Evolutionary conservation across 139 green algal species (phyloP).

Genomic region (Asterochloris erici): DNA sequence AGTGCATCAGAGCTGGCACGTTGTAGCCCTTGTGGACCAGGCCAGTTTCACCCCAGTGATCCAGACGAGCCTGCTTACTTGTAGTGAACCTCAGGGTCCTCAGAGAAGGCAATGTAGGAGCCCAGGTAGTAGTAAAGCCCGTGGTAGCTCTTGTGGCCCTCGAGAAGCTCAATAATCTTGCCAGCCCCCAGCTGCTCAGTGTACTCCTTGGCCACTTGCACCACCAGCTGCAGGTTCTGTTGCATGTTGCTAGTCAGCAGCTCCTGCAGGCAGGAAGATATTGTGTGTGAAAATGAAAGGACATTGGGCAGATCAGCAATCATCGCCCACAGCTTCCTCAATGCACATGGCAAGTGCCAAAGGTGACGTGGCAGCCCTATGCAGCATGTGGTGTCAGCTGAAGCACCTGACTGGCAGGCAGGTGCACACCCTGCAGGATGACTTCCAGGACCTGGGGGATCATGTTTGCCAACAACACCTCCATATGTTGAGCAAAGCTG

Average conservation of each 20-base stretch:
- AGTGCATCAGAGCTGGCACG: neutral
- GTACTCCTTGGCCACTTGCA: conserved; percentile 97
- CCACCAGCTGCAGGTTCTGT: conserved; percentile 86
- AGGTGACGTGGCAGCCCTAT: no score
- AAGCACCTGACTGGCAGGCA: no score
- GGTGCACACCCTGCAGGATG: no score
- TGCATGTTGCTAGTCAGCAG: conserved; percentile 87
- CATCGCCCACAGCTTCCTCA: no score
- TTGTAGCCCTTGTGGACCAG: neutral
- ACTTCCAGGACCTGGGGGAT: no score
- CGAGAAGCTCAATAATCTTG: conserved; percentile 90
- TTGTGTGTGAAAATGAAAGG: no score
- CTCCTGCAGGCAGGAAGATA: conserved; percentile 44
- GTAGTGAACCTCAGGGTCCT: conserved; percentile 78
- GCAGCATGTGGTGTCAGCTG: no score
- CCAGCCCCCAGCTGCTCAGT: conserved; percentile 81
- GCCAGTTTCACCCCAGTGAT: neutral
- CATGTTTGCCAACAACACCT: no score
- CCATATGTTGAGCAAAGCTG: no score
- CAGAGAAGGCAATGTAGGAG: conserved; percentile 76
- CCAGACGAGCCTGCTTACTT: conserved; percentile 4
- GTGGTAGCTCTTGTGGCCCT: conserved; percentile 86
- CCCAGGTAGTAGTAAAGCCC: conserved; percentile 98
- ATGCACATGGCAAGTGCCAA: no score
- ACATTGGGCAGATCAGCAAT: no score